phyloP scores from a whole-genome alignment of 805 yeast species.

The Clavispora carvajalis region DNA sequence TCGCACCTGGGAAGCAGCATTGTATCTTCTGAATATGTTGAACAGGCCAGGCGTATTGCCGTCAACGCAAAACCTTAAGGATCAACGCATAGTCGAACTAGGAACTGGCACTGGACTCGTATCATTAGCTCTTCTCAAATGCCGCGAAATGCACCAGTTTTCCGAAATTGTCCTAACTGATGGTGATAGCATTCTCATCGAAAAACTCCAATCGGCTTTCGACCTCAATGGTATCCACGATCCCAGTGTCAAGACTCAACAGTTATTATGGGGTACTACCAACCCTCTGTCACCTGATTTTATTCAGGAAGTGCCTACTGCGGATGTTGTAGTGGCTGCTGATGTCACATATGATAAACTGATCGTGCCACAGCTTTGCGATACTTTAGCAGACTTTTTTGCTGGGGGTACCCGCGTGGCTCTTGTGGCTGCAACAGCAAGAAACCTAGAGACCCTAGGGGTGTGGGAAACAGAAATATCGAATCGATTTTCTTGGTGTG shows the following conservation, averaged over 20 bases:
- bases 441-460: conserved; percentile 43
- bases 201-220: conserved; percentile 41
- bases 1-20: conserved; percentile 92
- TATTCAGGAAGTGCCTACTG: conserved; percentile 27
- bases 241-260: conserved; percentile 19
- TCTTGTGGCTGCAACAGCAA: conserved; percentile 66
- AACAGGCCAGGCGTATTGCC: conserved; percentile 4
- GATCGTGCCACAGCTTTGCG: conserved; percentile 51
- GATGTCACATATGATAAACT: conserved; percentile 82
- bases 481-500: conserved; percentile 8
- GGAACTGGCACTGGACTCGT: conserved; percentile 92
- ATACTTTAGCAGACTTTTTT: conserved; percentile 40
- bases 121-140: conserved; percentile 42
- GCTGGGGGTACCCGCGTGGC: conserved; percentile 25
- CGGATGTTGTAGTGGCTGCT: conserved; percentile 66
- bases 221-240: conserved; percentile 33
- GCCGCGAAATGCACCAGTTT: conserved; percentile 13
- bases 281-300: conserved; percentile 23
- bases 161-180: conserved; percentile 50
- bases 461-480: conserved; percentile 25
- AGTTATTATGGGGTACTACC: conserved; percentile 54
- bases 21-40: conserved; percentile 55
- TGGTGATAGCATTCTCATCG: conserved; percentile 56
- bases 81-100: conserved; percentile 51
- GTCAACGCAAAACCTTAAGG: conserved; percentile 8